These are phyloP conservation scores for Ormosia semicastrata DNA, from an alignment of 306 rosid genomes.

Conservation along the genomic window DNA sequence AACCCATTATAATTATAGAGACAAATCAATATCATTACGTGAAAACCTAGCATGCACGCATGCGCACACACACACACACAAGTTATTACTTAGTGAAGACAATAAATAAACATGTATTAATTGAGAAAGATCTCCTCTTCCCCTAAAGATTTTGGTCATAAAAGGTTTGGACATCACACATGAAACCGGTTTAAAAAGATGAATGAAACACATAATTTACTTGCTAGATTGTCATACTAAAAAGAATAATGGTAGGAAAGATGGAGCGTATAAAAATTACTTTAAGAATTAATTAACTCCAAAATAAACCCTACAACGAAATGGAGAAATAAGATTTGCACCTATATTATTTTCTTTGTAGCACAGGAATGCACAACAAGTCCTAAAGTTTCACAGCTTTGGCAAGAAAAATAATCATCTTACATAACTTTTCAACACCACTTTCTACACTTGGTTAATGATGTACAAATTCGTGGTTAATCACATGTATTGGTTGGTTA, in stretches of 20 bases:
- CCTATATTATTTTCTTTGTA: neutral
- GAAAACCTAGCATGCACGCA: neutral
- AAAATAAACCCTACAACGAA: neutral
- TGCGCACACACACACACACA: neutral
- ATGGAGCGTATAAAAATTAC: neutral
- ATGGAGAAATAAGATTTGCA: neutral
- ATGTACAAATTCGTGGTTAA: too few species aligned
- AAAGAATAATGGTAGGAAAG: neutral
- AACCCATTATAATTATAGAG: neutral
- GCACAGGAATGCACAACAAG: constrained; percentile 4
- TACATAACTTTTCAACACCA: too few species aligned
- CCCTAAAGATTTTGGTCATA: neutral
- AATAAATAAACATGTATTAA: neutral
- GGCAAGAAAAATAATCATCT: too few species aligned
- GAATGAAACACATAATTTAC: neutral
- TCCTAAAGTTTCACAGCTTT: neutral
- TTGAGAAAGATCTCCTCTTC: neutral
- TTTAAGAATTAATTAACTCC: neutral
- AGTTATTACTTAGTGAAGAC: neutral
- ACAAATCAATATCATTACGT: neutral
- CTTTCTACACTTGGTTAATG: too few species aligned
- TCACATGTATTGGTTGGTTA: too few species aligned
- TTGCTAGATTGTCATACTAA: neutral
- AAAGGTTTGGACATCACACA: neutral
- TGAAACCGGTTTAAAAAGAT: neutral